Conservation (phyloP, 140 eudicot genomes). For the Bidens hawaiensis region DNA sequence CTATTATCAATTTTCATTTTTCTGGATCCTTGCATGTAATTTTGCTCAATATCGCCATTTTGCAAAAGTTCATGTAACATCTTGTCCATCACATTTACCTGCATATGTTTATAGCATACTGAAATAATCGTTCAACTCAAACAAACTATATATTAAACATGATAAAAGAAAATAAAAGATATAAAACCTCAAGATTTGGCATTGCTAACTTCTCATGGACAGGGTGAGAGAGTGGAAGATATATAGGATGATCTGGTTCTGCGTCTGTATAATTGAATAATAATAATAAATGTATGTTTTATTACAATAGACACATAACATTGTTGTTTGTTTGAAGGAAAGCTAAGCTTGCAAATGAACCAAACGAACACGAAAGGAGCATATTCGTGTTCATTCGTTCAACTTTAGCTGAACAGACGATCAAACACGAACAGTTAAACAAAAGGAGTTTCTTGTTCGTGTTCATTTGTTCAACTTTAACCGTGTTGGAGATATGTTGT, state of each 20-base stretch:
- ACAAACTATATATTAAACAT: not conserved
- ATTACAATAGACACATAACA: not conserved
- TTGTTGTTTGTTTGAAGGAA: not conserved
- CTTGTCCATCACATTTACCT: constrained; percentile 45
- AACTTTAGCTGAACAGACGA: too few species aligned
- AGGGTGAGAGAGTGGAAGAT: constrained; percentile 50
- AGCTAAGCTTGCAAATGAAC: too few species aligned
- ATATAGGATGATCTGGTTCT: constrained; percentile 55
- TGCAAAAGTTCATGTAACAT: constrained; percentile 70
- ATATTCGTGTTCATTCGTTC: too few species aligned
- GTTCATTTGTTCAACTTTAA: too few species aligned
- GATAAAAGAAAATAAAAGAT: not conserved
- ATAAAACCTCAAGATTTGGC: constrained; percentile 37
- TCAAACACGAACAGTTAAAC: too few species aligned
- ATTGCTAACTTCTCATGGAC: constrained; percentile 62
- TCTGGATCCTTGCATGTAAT: constrained; percentile 66
- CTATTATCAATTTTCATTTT: constrained; percentile 57
- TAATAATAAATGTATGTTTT: not conserved
- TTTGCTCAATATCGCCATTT: constrained; percentile 75
- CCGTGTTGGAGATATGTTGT: too few species aligned
- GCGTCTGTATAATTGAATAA: constrained; percentile 22
- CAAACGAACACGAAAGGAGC: too few species aligned
- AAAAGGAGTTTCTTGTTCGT: too few species aligned
- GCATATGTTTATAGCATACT: constrained; percentile 17
- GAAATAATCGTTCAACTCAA: constrained; percentile 1